phyloP scores from a whole-genome alignment of 306 rosid genomes.

The Trifolium repens region DNA sequence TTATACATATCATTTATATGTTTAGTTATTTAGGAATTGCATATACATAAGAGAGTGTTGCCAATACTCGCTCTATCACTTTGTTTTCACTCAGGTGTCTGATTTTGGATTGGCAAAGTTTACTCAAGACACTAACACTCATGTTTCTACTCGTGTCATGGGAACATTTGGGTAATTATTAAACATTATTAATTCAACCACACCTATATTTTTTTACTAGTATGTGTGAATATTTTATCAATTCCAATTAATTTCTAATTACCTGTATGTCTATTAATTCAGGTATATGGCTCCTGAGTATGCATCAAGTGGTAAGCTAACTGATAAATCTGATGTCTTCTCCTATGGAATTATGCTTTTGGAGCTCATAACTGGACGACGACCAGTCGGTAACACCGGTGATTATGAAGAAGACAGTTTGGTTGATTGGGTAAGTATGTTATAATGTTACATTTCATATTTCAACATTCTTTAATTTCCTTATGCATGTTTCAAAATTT shows the following conservation, averaged over 20 bases:
- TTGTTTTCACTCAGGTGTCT: slow-evolving; percentile 60
- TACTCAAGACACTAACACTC: slow-evolving; percentile 69
- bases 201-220: not conserved
- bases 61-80: too few species aligned
- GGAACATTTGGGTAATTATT: slow-evolving; percentile 84
- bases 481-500: not conserved
- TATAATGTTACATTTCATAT: not conserved
- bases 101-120: slow-evolving; percentile 94
- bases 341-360: slow-evolving; percentile 81
- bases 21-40: not conserved
- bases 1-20: not conserved
- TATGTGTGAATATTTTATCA: not conserved
- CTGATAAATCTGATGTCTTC: slow-evolving; percentile 90
- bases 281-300: slow-evolving; percentile 97
- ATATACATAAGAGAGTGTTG: not conserved
- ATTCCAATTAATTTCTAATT: not conserved
- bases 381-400: slow-evolving; percentile 52
- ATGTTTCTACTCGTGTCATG: slow-evolving; percentile 93
- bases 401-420: slow-evolving; percentile 66
- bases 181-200: not conserved
- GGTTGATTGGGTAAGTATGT: slow-evolving; percentile 77
- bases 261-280: not conserved
- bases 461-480: not conserved
- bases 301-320: slow-evolving; percentile 90
- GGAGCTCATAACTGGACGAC: slow-evolving; percentile 75